Conservation (phyloP, 306 rosid species). For the Comarum palustre region DNA sequence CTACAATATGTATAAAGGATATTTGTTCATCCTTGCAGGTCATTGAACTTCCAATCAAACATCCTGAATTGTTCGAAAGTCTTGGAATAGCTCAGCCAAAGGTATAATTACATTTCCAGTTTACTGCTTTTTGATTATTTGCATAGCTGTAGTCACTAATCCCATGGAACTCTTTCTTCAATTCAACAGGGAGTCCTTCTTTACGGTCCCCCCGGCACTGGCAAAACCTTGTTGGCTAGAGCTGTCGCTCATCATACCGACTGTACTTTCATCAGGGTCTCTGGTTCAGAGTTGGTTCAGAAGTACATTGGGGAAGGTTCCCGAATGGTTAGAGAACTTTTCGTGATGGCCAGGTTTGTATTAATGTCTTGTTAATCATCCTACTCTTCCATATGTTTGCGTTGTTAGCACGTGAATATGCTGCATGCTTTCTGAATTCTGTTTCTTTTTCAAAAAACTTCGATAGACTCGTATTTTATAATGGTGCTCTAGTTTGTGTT, state of each 20-base stretch:
- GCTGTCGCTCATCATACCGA: constrained; percentile 99
- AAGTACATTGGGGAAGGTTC: constrained; percentile 99
- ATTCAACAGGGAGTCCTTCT: constrained; percentile 75
- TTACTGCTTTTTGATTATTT: not conserved
- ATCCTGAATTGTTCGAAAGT: constrained; percentile 97
- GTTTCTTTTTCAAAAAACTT: not conserved
- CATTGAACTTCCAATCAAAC: constrained; percentile 95
- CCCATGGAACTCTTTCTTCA: constrained; percentile 10
- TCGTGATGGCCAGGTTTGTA: constrained; percentile 97
- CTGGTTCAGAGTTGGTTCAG: constrained; percentile 97
- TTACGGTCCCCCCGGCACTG: constrained; percentile 98
- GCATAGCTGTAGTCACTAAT: not conserved
- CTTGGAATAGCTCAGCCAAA: constrained; percentile 99
- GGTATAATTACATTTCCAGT: constrained; percentile 40
- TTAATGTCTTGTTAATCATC: constrained; percentile 12
- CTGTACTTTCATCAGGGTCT: constrained; percentile 97
- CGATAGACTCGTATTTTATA: not conserved
- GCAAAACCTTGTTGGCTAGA: constrained; percentile 95
- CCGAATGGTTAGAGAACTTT: constrained; percentile 97
- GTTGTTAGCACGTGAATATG: not conserved
- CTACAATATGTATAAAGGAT: constrained; percentile 9
- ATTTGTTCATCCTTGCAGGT: constrained; percentile 45
- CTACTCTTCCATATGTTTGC: not conserved
- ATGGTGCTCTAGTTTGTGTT: not conserved
- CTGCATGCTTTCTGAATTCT: not conserved